Conservation (phyloP, 2,329 filamentous ascomycete genomes). For the Leptographium flavum region DNA sequence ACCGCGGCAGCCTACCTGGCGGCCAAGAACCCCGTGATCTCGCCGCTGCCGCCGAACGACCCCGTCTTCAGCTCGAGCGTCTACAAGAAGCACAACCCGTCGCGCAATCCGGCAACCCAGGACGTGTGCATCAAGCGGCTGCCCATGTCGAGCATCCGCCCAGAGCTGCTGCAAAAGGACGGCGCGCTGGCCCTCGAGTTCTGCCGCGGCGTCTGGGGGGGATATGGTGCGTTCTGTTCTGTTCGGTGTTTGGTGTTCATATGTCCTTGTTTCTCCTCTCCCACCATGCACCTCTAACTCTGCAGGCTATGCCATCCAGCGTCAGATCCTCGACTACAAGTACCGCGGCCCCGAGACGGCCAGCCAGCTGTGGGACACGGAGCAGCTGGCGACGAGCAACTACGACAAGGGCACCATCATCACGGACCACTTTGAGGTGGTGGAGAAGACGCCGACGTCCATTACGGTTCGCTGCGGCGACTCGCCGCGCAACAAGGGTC, state of each 20-base stretch:
- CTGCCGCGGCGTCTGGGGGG: slow-evolving; percentile 53
- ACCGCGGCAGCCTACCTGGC: slow-evolving; percentile 36
- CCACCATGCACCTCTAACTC: background rate
- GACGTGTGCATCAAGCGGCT: slow-evolving; percentile 51
- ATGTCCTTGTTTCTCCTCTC: background rate
- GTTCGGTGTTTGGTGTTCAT: background rate
- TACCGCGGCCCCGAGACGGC: slow-evolving; percentile 41
- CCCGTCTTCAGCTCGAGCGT: slow-evolving; percentile 43
- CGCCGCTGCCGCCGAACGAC: slow-evolving; percentile 43
- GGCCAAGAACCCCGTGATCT: slow-evolving; percentile 39
- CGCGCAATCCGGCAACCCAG: slow-evolving; percentile 45
- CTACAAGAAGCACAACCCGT: slow-evolving; percentile 46
- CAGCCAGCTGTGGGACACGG: slow-evolving; percentile 44
- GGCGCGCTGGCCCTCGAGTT: slow-evolving; percentile 46
- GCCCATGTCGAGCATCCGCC: slow-evolving; percentile 47
- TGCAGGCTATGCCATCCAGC: slow-evolving; percentile 43
- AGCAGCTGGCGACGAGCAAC: slow-evolving; percentile 36
- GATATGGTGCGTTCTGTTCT: slow-evolving; percentile 35
- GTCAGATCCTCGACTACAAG: slow-evolving; percentile 42
- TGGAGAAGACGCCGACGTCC: slow-evolving; percentile 44
- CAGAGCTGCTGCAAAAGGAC: slow-evolving; percentile 48
- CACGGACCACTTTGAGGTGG: slow-evolving; percentile 59
- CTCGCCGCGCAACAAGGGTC: slow-evolving; percentile 40
- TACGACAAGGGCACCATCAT: slow-evolving; percentile 51
- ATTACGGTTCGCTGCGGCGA: slow-evolving; percentile 55